phyloP scores from a whole-genome alignment of 495 filamentous ascomycete genomes.

The Xylaria flabelliformis region DNA sequence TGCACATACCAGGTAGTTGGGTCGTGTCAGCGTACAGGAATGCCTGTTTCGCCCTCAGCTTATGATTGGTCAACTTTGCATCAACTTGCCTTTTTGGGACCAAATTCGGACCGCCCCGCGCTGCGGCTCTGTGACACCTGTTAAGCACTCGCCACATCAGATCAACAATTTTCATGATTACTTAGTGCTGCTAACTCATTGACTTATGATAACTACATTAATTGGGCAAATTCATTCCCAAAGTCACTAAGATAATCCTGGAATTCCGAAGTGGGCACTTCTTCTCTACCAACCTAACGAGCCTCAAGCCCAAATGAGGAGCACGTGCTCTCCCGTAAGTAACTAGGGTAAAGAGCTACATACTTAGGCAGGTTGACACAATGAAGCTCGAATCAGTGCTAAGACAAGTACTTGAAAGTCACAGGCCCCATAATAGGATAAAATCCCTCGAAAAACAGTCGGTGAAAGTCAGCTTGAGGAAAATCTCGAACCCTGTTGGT shows the following conservation, averaged over 20 bases:
- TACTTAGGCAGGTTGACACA: neutral
- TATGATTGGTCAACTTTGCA: conserved; percentile 8
- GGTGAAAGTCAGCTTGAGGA: neutral
- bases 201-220: neutral
- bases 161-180: neutral
- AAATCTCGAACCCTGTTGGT: neutral
- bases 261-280: neutral
- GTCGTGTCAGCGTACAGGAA: neutral
- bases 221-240: neutral
- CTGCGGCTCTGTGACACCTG: neutral
- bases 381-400: neutral
- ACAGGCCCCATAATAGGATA: neutral
- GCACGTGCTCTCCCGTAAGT: neutral
- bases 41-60: neutral
- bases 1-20: too few species aligned
- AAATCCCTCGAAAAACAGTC: neutral
- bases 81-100: conserved; percentile 8
- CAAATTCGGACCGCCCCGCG: neutral
- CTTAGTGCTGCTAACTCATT: neutral
- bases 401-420: neutral
- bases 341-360: neutral
- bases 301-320: neutral
- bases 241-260: neutral
- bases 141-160: neutral
- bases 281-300: neutral